Base-by-base conservation (phyloP, 805 yeast genomes). In the Metschnikowia vanudenii region DNA sequence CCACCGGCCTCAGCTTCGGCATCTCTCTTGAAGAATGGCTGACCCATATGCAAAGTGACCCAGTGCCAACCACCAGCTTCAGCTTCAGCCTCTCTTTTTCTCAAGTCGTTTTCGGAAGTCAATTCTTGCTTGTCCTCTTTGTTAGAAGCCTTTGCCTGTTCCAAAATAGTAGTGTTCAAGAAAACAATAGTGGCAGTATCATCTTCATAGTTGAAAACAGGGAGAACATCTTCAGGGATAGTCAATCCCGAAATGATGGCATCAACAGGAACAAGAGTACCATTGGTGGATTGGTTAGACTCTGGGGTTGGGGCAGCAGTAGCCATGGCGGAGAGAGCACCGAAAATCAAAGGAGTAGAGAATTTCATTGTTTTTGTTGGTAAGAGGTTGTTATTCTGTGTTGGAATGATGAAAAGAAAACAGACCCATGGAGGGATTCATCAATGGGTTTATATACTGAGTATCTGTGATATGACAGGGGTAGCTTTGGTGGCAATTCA, bases 31-130 rank as follows among this genome's bases (percentile, higher is more conserved):
- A n/a, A n/a, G n/a, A n/a, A n/a, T n/a, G n/a, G n/a, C n/a, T n/a
- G n/a, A n/a, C n/a, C n/a, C n/a, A n/a, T n/a, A n/a, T n/a, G n/a
- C n/a, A n/a, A n/a, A n/a, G n/a, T n/a, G n/a, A n/a, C n/a, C n/a
- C n/a, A n/a, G n/a, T n/a, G n/a, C n/a, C n/a, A n/a, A n/a, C n/a
- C n/a, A n/a, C n/a, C n/a, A n/a, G n/a, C n/a, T n/a, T n/a, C n/a
- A n/a, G n/a, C 50, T n/a, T 50, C 45, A 12, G 50, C 54, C 8
- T 53, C 56, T 43, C 57, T 53, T 37, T 49, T 53, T 3, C 41
- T 47, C 14, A 41, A 38, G 33, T 10, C 22, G 4, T 18, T 13
- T 26, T 37, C 39, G n/a, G 39, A 37, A 13, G 30, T n/a, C 16
- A 31, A 37, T 17, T 37, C 24, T 14, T 47, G 43, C 19, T 29